Evolutionary conservation across 1,139 yeast genomes (phyloP).

Genomic region (Wickerhamomyces sp.): DNA sequence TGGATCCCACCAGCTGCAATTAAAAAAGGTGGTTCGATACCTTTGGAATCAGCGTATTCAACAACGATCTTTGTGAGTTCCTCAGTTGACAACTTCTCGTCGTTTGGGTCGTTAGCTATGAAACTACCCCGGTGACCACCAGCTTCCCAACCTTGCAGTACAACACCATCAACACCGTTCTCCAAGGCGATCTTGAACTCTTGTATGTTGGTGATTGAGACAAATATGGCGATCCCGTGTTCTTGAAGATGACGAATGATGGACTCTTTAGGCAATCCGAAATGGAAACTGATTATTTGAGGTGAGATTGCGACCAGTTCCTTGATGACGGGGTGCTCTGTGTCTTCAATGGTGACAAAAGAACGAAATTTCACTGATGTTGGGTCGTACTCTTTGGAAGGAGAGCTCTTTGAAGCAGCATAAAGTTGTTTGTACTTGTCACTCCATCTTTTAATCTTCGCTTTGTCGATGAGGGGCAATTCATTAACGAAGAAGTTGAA

Average conservation of each 20-base stretch:
- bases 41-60: conserved; percentile 7
- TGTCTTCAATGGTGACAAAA: conserved; percentile 31
- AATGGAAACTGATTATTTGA: conserved; percentile 42
- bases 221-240: conserved; percentile 33
- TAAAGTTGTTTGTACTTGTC: conserved; percentile 16
- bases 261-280: conserved; percentile 35
- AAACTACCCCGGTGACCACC: conserved; percentile 53
- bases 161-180: conserved; percentile 35
- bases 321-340: conserved; percentile 11
- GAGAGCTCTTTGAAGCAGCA: conserved; percentile 2
- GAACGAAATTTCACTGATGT: conserved; percentile 27
- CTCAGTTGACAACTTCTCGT: conserved; percentile 33
- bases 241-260: conserved; percentile 29
- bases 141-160: conserved; percentile 48
- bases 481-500: conserved; percentile 45
- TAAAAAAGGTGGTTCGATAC: conserved; percentile 24
- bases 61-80: conserved; percentile 30
- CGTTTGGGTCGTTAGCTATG: conserved; percentile 24
- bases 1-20: conserved; percentile 46
- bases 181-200: conserved; percentile 32
- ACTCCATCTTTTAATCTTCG: conserved; percentile 13
- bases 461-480: conserved; percentile 5
- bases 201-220: conserved; percentile 35
- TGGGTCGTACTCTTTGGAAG: background rate
- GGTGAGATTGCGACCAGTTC: conserved; percentile 25